Conservation (phyloP, 2,329 filamentous ascomycete species). For the Trematosphaeria pertusa region DNA sequence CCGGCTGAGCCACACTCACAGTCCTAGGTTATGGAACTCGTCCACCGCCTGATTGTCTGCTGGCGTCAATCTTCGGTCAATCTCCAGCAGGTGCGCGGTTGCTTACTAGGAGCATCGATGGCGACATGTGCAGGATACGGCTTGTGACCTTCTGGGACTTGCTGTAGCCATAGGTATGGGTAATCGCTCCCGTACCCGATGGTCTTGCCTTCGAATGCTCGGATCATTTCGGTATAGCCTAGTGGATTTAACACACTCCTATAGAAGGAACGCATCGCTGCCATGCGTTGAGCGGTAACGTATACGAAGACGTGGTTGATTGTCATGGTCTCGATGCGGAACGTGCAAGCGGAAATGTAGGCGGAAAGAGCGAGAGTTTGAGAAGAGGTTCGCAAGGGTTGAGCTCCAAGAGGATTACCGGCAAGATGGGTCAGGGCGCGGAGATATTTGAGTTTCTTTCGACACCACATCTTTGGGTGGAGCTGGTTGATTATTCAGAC, state of each 20-base stretch:
- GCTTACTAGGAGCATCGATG: conserved; percentile 20
- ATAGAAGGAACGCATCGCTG: conserved; percentile 21
- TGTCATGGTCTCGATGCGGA: conserved; percentile 15
- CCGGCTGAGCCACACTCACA: conserved; percentile 10
- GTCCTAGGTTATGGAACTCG: conserved; percentile 12
- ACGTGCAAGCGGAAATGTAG: background rate
- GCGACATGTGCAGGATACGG: conserved; percentile 20
- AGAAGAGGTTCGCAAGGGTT: conserved; percentile 9
- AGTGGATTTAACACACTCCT: conserved; percentile 13
- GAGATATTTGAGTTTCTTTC: too few species aligned
- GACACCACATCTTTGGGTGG: too few species aligned
- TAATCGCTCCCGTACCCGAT: conserved; percentile 23
- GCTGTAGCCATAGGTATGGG: conserved; percentile 22
- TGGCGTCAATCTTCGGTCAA: conserved; percentile 1
- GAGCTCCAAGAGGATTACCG: too few species aligned
- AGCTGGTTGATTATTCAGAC: too few species aligned
- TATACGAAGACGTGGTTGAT: conserved; percentile 26
- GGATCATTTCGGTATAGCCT: conserved; percentile 23
- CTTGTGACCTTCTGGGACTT: conserved; percentile 16
- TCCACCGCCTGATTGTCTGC: conserved; percentile 19
- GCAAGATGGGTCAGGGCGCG: too few species aligned
- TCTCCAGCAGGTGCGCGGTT: background rate
- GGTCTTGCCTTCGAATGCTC: conserved; percentile 10
- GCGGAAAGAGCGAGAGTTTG: conserved; percentile 3
- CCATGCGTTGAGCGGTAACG: conserved; percentile 14